Percentiles rank a stretch among this genome's conserved stretches.
These are phyloP conservation scores for Senecio squalidus DNA, from an alignment of 140 eudicot species.

Conservation along the genomic window DNA sequence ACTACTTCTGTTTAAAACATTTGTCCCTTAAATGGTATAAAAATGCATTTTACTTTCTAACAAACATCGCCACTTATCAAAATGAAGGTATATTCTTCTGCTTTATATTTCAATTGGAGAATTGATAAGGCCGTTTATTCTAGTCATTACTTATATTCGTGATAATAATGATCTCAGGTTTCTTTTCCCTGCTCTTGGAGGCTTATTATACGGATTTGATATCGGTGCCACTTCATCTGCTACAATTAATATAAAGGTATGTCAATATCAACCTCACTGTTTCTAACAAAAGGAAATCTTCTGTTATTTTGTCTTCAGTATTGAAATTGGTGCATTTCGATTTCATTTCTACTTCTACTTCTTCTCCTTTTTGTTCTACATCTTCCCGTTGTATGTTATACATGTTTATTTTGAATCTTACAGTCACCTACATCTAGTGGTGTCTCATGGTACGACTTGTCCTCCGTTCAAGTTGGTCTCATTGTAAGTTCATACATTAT, in stretches of 20 bases:
- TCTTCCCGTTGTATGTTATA: neutral
- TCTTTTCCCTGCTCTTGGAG: slow-evolving; percentile 97
- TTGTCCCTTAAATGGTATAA: no score
- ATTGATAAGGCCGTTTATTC: slow-evolving; percentile 11
- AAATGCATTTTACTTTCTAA: no score
- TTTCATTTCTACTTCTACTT: slow-evolving; percentile 6
- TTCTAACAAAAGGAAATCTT: neutral
- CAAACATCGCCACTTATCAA: no score
- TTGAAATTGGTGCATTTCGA: neutral
- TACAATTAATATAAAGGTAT: slow-evolving; percentile 70
- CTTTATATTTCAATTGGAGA: slow-evolving; percentile 3
- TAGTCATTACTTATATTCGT: neutral
- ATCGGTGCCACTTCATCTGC: slow-evolving; percentile 97
- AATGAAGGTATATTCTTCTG: slow-evolving; percentile 15
- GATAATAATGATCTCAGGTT: slow-evolving; percentile 48
- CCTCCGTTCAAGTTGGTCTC: slow-evolving; percentile 85
- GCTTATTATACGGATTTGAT: slow-evolving; percentile 88
- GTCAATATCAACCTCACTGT: neutral
- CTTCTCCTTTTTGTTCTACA: neutral
- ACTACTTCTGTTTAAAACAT: no score
- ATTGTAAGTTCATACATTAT: slow-evolving; percentile 53
- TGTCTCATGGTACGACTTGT: slow-evolving; percentile 77
- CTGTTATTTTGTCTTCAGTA: neutral
- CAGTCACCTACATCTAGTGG: slow-evolving; percentile 82
- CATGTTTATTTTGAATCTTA: slow-evolving; percentile 19